Percentiles rank a stretch among this genome's conserved stretches.
Conservation (phyloP, 192 early-diverging fungal species). For the Allomyces macrogynus region DNA sequence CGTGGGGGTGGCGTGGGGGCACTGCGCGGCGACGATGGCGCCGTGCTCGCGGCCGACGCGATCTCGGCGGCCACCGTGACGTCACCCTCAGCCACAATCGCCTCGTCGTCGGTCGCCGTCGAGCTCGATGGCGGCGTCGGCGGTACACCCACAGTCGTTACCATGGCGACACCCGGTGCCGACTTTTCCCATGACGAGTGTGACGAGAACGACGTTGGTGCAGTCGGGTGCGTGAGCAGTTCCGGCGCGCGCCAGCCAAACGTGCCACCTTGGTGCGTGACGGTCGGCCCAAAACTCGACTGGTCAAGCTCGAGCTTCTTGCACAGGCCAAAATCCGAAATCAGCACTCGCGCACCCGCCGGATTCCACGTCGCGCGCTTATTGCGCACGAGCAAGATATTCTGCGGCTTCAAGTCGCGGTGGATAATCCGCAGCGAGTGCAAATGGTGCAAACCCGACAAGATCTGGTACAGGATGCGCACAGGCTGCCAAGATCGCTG, state of each 20-base stretch:
- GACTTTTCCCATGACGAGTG: background rate
- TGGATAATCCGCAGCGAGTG: slow-evolving; percentile 93
- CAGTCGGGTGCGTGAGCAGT: slow-evolving; percentile 28
- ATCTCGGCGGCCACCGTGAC: slow-evolving; percentile 1
- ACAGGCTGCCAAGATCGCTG: slow-evolving; percentile 29
- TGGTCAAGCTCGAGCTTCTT: slow-evolving; percentile 85
- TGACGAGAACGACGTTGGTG: slow-evolving; percentile 1
- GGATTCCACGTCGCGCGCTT: background rate
- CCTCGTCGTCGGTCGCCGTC: too few species aligned
- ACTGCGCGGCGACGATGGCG: slow-evolving; percentile 1
- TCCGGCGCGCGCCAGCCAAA: slow-evolving; percentile 96
- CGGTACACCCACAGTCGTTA: too few species aligned
- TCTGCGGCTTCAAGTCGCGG: slow-evolving; percentile 92
- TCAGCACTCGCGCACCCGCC: slow-evolving; percentile 45
- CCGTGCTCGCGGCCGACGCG: slow-evolving; percentile 3
- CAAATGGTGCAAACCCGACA: slow-evolving; percentile 67
- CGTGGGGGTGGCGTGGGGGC: slow-evolving; percentile 4
- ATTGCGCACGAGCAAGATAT: slow-evolving; percentile 47
- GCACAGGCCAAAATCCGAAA: slow-evolving; percentile 94
- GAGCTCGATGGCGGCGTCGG: too few species aligned
- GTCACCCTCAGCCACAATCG: background rate
- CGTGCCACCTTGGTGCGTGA: slow-evolving; percentile 57
- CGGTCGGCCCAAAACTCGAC: slow-evolving; percentile 82
- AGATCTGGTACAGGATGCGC: slow-evolving; percentile 62
- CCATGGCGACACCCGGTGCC: too few species aligned